A percentile compares a stretch with the other conserved stretches of the same genome.
Evolutionary conservation across 371 early-diverging fungal genomes (phyloP).

Genomic region (Mortierella sp.): DNA sequence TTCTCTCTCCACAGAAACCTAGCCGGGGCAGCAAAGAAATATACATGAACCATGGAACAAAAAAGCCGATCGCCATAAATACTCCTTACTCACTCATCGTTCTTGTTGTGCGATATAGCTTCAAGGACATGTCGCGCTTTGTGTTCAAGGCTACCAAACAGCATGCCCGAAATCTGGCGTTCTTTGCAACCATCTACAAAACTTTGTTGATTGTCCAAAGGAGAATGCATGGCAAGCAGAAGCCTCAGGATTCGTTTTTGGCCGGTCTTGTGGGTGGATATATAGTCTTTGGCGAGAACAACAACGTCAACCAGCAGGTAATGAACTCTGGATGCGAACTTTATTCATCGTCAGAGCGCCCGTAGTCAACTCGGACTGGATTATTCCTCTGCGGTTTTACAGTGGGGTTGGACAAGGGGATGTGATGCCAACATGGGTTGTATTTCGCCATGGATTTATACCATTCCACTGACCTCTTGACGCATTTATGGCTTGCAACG

Average conservation of each 20-base stretch:
- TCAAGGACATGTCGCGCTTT: conserved; percentile 76
- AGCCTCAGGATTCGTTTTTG: conserved; percentile 83
- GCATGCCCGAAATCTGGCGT: conserved; percentile 91
- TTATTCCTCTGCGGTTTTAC: no score
- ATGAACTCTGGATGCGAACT: no score
- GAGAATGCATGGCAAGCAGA: conserved; percentile 79
- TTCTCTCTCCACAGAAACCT: no score
- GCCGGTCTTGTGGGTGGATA: conserved; percentile 97
- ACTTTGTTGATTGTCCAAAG: conserved; percentile 82
- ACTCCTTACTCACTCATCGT: not conserved
- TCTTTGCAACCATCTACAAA: conserved; percentile 95
- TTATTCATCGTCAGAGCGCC: no score
- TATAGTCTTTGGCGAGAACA: conserved; percentile 94
- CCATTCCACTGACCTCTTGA: no score
- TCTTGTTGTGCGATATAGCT: conserved; percentile 43
- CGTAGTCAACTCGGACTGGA: not conserved
- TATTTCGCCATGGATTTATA: not conserved
- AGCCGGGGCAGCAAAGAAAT: no score
- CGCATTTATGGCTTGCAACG: no score
- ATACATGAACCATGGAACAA: no score
- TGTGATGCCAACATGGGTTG: not conserved
- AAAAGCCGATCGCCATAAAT: no score
- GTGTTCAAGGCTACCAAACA: conserved; percentile 91
- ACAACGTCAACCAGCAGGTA: conserved; percentile 95
- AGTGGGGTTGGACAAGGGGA: no score